Percentiles rank a stretch among this genome's conserved stretches.
Conservation (phyloP, 768 basidiomycete species). For the Tulasnella sp. region DNA sequence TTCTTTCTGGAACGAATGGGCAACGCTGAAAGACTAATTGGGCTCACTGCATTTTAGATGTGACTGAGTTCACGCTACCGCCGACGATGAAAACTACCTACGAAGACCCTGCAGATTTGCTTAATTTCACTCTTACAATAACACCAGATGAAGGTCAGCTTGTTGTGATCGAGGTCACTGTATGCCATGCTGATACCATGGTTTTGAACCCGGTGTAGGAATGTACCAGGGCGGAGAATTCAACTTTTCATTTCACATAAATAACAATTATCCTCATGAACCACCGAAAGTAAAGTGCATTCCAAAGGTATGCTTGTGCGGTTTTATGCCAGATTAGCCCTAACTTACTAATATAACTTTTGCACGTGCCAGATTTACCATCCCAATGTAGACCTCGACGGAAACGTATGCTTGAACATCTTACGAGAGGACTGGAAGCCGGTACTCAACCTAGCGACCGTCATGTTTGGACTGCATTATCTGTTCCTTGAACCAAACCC, state of each 20-base stretch:
- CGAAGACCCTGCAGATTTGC: conserved; percentile 82
- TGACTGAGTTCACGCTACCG: conserved; percentile 94
- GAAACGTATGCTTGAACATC: conserved; percentile 97
- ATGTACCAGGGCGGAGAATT: conserved; percentile 98
- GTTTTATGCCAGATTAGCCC: neutral
- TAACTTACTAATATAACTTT: neutral
- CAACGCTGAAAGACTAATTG: conserved; percentile 1
- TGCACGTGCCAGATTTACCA: conserved; percentile 70
- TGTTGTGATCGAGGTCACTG: neutral
- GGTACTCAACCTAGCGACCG: conserved; percentile 90
- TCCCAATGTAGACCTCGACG: conserved; percentile 95
- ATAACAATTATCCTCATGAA: conserved; percentile 96
- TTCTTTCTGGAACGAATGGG: conserved; percentile 3
- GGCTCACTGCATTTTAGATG: conserved; percentile 38
- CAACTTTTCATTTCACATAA: conserved; percentile 89
- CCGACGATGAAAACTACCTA: conserved; percentile 93
- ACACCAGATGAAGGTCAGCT: conserved; percentile 86
- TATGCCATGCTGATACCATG: neutral
- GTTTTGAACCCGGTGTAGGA: conserved; percentile 36
- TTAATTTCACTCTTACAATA: conserved; percentile 93
- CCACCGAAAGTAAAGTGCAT: conserved; percentile 98
- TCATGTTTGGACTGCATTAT: conserved; percentile 97
- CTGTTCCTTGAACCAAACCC: conserved; percentile 98
- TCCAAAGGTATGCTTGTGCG: conserved; percentile 52
- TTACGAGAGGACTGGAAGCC: conserved; percentile 99